A percentile compares a stretch with the other conserved stretches of the same genome.
Evolutionary conservation across 139 green algal genomes (phyloP).

Genomic region (Klebsormidium nitens): DNA sequence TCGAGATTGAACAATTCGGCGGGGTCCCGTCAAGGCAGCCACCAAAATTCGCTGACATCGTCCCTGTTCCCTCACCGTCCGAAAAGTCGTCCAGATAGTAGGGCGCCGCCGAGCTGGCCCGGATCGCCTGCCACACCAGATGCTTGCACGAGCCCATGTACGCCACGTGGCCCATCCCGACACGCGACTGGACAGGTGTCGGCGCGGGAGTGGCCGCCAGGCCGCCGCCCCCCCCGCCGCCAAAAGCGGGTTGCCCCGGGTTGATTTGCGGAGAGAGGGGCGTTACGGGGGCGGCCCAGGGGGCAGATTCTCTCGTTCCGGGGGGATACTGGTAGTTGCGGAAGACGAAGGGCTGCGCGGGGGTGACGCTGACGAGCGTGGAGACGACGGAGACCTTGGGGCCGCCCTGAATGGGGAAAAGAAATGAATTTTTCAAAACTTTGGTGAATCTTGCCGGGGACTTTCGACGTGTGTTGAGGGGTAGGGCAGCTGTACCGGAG

Average conservation of each 20-base stretch:
- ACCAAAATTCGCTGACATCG: no score
- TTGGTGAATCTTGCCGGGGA: no score
- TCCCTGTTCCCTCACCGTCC: no score
- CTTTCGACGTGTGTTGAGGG: no score
- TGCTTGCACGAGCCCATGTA: constrained; percentile 44
- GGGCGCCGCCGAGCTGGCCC: constrained; percentile 78
- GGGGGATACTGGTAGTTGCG: constrained; percentile 65
- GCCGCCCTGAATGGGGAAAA: constrained; percentile 18
- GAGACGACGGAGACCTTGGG: constrained; percentile 59
- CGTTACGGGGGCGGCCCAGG: neutral
- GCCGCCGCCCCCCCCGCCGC: neutral
- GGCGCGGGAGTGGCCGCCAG: neutral
- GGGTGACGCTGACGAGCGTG: constrained; percentile 67
- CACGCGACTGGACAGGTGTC: neutral
- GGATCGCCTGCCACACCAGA: constrained; percentile 79
- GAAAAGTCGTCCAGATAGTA: constrained; percentile 87
- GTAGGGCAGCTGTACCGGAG: no score
- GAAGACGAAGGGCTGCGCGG: constrained; percentile 82
- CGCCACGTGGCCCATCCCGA: neutral
- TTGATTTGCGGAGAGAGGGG: neutral
- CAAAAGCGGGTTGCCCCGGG: neutral
- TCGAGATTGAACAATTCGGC: no score
- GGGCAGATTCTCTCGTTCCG: neutral
- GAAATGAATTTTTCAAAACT: no score
- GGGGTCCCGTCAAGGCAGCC: no score